These are phyloP conservation scores for Physaria fendleri DNA, from an alignment of 345 rosid genomes.

Conservation along the genomic window DNA sequence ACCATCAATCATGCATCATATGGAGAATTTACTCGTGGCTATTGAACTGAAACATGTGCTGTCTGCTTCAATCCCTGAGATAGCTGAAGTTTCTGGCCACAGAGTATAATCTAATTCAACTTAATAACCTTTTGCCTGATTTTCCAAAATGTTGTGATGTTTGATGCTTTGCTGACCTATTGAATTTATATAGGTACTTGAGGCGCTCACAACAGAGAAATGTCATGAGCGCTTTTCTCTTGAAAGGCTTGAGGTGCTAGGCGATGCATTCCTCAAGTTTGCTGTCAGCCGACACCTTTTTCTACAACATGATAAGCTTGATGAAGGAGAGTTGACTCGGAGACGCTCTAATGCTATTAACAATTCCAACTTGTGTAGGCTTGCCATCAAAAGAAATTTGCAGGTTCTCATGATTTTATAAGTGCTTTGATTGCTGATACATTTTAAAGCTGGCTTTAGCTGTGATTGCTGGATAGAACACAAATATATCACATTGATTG, in stretches of 20 bases:
- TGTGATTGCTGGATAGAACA: neutral
- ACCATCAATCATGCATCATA: slow-evolving; percentile 89
- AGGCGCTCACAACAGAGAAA: slow-evolving; percentile 93
- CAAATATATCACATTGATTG: slow-evolving; percentile 3
- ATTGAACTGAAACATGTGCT: slow-evolving; percentile 66
- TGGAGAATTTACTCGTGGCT: slow-evolving; percentile 89
- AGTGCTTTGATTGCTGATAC: slow-evolving; percentile 4
- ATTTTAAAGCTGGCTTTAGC: slow-evolving; percentile 6
- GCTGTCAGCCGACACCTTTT: slow-evolving; percentile 75
- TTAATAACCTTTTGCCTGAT: slow-evolving; percentile 16
- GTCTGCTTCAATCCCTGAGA: slow-evolving; percentile 65
- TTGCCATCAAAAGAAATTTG: slow-evolving; percentile 54
- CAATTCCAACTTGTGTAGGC: slow-evolving; percentile 63
- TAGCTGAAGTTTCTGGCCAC: slow-evolving; percentile 57
- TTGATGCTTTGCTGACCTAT: slow-evolving; percentile 24
- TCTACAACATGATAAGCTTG: slow-evolving; percentile 60
- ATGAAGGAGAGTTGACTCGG: slow-evolving; percentile 82
- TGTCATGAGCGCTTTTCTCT: slow-evolving; percentile 95
- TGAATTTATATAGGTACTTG: slow-evolving; percentile 51
- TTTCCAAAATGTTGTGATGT: slow-evolving; percentile 1
- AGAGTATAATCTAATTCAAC: slow-evolving; percentile 42
- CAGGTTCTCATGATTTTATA: slow-evolving; percentile 43
- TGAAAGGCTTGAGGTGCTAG: slow-evolving; percentile 86
- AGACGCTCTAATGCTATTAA: slow-evolving; percentile 74
- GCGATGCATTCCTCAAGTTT: slow-evolving; percentile 90